Evolutionary conservation across 2,329 filamentous ascomycete species (phyloP).

Genomic region (Monascus ruber): DNA sequence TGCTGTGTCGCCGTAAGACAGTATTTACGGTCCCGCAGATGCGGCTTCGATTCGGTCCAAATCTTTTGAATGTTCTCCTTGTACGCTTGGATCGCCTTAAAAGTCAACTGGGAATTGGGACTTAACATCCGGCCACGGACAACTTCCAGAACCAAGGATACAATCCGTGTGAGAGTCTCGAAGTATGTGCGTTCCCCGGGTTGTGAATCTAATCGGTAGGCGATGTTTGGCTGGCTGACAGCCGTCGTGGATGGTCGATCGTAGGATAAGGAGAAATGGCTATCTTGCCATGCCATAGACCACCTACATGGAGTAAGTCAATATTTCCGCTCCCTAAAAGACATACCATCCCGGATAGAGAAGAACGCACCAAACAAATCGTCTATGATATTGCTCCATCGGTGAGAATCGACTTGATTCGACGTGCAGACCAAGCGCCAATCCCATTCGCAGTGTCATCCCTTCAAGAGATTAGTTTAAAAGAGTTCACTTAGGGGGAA

Average conservation of each 20-base stretch:
- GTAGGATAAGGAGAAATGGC: constrained; percentile 52
- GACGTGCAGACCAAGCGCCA: constrained; percentile 50
- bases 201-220: constrained; percentile 36
- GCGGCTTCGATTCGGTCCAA: constrained; percentile 46
- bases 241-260: constrained; percentile 47
- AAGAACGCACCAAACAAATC: constrained; percentile 31
- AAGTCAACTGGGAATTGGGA: constrained; percentile 42
- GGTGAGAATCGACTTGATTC: constrained; percentile 44
- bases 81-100: constrained; percentile 45
- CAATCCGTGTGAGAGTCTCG: constrained; percentile 47
- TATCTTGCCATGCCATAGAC: constrained; percentile 55
- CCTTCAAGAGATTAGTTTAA: constrained; percentile 20
- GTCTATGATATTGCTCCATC: constrained; percentile 34
- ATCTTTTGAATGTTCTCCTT: constrained; percentile 47
- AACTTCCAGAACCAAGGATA: constrained; percentile 43
- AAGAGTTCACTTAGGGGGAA: no score
- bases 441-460: constrained; percentile 49
- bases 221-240: constrained; percentile 41
- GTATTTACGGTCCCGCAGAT: constrained; percentile 42
- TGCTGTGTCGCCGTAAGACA: constrained; percentile 37
- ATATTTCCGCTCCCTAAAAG: background rate
- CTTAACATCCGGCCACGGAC: constrained; percentile 46
- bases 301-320: constrained; percentile 31
- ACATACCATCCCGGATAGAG: background rate
- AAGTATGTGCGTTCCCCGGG: constrained; percentile 45